phyloP scores from a whole-genome alignment of 1,284 basidiomycete genomes.

The Microbotryomycetes sp. region DNA sequence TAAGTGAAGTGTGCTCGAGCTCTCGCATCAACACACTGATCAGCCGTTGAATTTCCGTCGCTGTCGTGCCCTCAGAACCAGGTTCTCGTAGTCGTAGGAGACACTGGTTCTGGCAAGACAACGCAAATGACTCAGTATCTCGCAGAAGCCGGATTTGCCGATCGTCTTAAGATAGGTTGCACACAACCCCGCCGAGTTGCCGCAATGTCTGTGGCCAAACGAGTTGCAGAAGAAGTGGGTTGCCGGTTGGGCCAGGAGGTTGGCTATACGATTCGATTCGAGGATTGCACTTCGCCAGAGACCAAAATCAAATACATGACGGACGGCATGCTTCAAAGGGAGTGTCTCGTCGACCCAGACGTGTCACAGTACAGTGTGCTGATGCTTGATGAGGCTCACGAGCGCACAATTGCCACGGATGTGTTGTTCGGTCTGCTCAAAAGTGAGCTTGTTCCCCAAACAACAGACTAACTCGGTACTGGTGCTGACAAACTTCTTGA shows the following conservation, averaged over 20 bases:
- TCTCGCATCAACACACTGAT: background rate
- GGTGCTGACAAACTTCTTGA: constrained; percentile 15
- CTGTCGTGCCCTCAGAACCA: constrained; percentile 61
- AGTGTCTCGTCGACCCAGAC: constrained; percentile 91
- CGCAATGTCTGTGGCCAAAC: constrained; percentile 98
- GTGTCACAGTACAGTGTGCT: constrained; percentile 87
- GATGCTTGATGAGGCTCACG: constrained; percentile 98
- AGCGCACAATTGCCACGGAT: constrained; percentile 95
- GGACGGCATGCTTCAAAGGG: constrained; percentile 97
- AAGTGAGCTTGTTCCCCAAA: constrained; percentile 58
- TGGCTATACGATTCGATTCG: constrained; percentile 97
- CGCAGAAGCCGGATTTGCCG: constrained; percentile 79
- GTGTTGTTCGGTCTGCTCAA: constrained; percentile 94
- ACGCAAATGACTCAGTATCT: constrained; percentile 93
- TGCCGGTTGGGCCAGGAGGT: constrained; percentile 95
- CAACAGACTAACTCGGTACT: no score
- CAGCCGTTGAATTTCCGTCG: constrained; percentile 6
- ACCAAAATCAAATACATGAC: constrained; percentile 99
- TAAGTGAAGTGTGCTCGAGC: constrained; percentile 45
- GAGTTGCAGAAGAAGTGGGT: constrained; percentile 95
- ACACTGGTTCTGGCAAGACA: constrained; percentile 89
- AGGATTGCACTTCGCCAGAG: constrained; percentile 95
- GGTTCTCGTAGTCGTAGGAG: constrained; percentile 87
- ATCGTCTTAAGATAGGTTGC: constrained; percentile 84
- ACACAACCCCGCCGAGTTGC: constrained; percentile 98